Percentiles rank a stretch among this genome's conserved stretches.
Evolutionary conservation across 108 stramenopile species (phyloP).

Genomic region (Cyclostephanos tholiformis): DNA sequence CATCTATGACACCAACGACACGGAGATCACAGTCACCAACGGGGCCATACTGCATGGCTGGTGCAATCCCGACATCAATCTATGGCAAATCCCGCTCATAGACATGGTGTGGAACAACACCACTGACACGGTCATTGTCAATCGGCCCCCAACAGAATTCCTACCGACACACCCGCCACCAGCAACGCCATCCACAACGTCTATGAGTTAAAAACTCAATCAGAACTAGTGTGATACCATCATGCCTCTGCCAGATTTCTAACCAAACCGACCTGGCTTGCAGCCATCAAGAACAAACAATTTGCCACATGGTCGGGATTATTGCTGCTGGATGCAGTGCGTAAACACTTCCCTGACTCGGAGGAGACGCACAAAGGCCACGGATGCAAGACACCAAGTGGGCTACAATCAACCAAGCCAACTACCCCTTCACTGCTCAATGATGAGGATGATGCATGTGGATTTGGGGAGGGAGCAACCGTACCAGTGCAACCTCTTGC

Average conservation of each 20-base stretch:
- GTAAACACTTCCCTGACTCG: no score
- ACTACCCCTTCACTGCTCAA: no score
- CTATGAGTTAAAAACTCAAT: neutral
- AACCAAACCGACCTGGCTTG: conserved; percentile 10
- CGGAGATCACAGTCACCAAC: neutral
- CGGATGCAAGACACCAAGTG: neutral
- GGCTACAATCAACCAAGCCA: conserved; percentile 22
- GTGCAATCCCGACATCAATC: neutral
- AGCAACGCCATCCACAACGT: conserved; percentile 4
- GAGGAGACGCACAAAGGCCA: no score
- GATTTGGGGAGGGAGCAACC: neutral
- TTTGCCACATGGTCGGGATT: no score
- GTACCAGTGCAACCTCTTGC: no score
- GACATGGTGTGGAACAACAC: neutral
- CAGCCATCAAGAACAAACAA: conserved; percentile 33
- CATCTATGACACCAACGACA: neutral
- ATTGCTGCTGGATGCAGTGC: no score
- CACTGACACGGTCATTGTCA: neutral
- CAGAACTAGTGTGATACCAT: conserved; percentile 4
- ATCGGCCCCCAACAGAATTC: neutral
- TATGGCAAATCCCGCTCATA: neutral
- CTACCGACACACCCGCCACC: neutral
- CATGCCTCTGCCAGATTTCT: conserved; percentile 19
- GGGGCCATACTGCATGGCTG: neutral
- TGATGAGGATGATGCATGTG: neutral